Evolutionary conservation across 495 filamentous ascomycete genomes (phyloP).

Genomic region (Aeminium ludgeri): DNA sequence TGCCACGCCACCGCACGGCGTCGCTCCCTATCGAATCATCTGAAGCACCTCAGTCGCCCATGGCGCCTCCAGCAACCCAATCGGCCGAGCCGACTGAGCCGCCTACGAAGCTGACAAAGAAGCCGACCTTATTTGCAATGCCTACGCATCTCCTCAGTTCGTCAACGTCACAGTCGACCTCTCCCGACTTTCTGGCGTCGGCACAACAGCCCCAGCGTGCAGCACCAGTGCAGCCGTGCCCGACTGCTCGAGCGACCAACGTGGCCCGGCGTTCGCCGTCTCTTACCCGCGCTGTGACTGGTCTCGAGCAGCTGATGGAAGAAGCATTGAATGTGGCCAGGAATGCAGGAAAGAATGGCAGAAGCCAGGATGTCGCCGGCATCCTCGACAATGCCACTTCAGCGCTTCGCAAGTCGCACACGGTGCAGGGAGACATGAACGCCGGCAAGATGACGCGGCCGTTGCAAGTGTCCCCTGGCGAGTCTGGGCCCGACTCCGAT

Average conservation of each 20-base stretch:
- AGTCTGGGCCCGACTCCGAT: conserved; percentile 1
- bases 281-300: conserved; percentile 14
- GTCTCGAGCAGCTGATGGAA: conserved; percentile 21
- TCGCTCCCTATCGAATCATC: background rate
- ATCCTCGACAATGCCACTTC: conserved; percentile 21
- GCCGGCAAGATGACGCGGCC: background rate
- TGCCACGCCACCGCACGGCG: too few relatives aligned
- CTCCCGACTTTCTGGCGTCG: background rate
- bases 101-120: background rate
- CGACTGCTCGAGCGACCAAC: too few relatives aligned
- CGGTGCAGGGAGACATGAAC: background rate
- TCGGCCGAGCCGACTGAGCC: background rate
- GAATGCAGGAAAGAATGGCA: conserved; percentile 13
- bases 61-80: background rate
- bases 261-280: background rate
- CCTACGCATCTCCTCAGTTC: conserved; percentile 9
- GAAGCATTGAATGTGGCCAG: conserved; percentile 20
- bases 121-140: conserved; percentile 8
- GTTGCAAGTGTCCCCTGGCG: conserved; percentile 1
- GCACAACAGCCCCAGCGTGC: too few relatives aligned
- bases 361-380: conserved; percentile 17
- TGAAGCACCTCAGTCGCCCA: background rate
- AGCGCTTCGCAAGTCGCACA: conserved; percentile 16
- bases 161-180: conserved; percentile 1
- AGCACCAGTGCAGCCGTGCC: too few relatives aligned